Conservation (phyloP, 257 asterid species). For the Scutellaria baicalensis region DNA sequence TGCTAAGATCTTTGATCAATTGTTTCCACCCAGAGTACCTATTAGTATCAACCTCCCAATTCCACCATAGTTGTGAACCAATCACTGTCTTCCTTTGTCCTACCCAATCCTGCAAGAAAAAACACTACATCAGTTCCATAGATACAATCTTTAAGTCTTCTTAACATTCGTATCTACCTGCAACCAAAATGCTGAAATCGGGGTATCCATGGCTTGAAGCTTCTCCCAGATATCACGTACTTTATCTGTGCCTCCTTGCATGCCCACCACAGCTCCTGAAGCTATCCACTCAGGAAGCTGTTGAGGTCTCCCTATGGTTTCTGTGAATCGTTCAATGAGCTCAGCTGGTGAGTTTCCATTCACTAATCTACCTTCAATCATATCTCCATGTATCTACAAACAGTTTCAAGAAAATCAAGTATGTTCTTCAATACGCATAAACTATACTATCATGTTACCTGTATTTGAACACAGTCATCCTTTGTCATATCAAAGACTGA, state of each 20-base stretch:
- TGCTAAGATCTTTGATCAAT: conserved; percentile 50
- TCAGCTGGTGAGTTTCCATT: conserved; percentile 81
- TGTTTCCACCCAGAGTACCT: conserved; percentile 76
- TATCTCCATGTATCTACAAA: conserved; percentile 63
- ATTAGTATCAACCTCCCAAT: conserved; percentile 86
- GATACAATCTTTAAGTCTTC: background rate
- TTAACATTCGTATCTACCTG: conserved; percentile 42
- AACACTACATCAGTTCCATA: background rate
- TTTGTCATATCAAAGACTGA: conserved; percentile 81
- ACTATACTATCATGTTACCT: conserved; percentile 31
- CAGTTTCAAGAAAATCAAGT: conserved; percentile 7
- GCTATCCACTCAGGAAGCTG: conserved; percentile 91
- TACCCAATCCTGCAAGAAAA: conserved; percentile 72
- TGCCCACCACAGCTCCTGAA: conserved; percentile 92
- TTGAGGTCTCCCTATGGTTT: conserved; percentile 74
- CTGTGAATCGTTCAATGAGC: conserved; percentile 72
- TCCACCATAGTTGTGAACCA: conserved; percentile 99
- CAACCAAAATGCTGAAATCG: conserved; percentile 96
- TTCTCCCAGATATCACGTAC: conserved; percentile 56
- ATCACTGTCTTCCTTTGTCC: conserved; percentile 92
- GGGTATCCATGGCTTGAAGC: conserved; percentile 54
- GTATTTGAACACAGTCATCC: conserved; percentile 75
- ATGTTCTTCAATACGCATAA: background rate
- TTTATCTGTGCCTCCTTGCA: conserved; percentile 83
- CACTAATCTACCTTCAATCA: conserved; percentile 68